Evolutionary conservation across 495 filamentous ascomycete genomes (phyloP).

Genomic region (Penicillium parvum): DNA sequence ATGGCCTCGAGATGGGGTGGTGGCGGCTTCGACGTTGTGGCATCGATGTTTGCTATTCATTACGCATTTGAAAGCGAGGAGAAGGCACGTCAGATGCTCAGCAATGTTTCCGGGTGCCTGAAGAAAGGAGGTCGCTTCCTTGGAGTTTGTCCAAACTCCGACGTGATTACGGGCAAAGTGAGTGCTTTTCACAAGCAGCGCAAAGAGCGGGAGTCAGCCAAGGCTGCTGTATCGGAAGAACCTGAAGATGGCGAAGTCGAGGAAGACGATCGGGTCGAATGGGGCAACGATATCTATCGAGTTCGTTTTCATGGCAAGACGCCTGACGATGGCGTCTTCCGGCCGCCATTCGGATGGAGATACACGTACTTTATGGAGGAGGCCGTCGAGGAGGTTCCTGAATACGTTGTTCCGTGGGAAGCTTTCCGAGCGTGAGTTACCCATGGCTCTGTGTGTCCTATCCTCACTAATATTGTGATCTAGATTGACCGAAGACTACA

Average conservation of each 20-base stretch:
- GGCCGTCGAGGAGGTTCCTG: slow-evolving; percentile 91
- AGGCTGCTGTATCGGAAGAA: slow-evolving; percentile 23
- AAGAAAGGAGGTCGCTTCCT: slow-evolving; percentile 94
- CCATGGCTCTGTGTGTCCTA: neutral
- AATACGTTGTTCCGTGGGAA: slow-evolving; percentile 98
- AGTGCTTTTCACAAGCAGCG: slow-evolving; percentile 59
- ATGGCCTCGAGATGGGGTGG: slow-evolving; percentile 57
- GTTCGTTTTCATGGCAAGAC: slow-evolving; percentile 80
- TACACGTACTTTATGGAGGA: slow-evolving; percentile 95
- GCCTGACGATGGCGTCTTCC: slow-evolving; percentile 72
- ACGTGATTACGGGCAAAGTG: slow-evolving; percentile 69
- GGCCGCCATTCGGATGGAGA: slow-evolving; percentile 94
- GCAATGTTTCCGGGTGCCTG: slow-evolving; percentile 82
- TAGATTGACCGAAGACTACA: slow-evolving; percentile 86
- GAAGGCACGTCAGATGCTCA: slow-evolving; percentile 86
- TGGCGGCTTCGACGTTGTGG: slow-evolving; percentile 88
- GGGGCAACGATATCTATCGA: slow-evolving; percentile 90
- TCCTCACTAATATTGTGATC: slow-evolving; percentile 15
- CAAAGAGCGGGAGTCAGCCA: slow-evolving; percentile 39
- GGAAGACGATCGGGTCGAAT: slow-evolving; percentile 56
- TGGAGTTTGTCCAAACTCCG: slow-evolving; percentile 89
- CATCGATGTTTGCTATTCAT: slow-evolving; percentile 99
- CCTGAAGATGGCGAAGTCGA: slow-evolving; percentile 50
- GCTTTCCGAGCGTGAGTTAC: slow-evolving; percentile 72
- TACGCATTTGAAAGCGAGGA: slow-evolving; percentile 93